Conservation (phyloP, 331 rosid genomes). For the Dryas integrifolia region DNA sequence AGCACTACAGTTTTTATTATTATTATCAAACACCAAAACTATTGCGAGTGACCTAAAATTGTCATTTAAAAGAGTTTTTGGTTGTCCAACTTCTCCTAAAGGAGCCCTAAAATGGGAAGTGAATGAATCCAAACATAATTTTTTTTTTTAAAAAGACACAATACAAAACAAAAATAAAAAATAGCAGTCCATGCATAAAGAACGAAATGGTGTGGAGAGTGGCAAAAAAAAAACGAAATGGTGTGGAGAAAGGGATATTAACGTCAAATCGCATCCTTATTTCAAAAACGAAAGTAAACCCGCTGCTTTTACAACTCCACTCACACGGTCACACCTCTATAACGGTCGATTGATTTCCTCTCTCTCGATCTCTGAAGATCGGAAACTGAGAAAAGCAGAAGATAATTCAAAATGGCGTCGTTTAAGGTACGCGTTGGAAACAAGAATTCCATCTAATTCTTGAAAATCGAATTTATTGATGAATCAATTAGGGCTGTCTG, state of each 20-base stretch:
- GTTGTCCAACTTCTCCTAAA: too few relatives aligned
- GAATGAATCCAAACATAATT: too few relatives aligned
- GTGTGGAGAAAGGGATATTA: neutral
- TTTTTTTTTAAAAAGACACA: too few relatives aligned
- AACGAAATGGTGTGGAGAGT: too few relatives aligned
- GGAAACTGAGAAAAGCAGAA: neutral
- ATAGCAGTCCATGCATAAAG: too few relatives aligned
- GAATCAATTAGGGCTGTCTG: neutral
- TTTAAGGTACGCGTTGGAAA: constrained; percentile 11
- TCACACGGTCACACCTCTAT: neutral
- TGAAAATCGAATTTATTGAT: neutral
- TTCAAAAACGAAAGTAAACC: constrained; percentile 1
- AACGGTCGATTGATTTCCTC: neutral
- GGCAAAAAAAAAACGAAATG: too few relatives aligned
- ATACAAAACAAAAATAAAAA: too few relatives aligned
- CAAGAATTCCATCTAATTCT: neutral
- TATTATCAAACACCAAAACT: too few relatives aligned
- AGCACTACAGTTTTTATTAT: too few relatives aligned
- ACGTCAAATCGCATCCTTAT: neutral
- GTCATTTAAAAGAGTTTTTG: too few relatives aligned
- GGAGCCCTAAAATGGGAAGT: too few relatives aligned
- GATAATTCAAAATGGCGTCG: neutral
- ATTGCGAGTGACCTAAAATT: too few relatives aligned
- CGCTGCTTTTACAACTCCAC: constrained; percentile 5
- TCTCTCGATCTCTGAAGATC: neutral